These are phyloP conservation scores for Acanthamoeba healyi DNA, from an alignment of 208 protist genomes.

Conservation along the genomic window DNA sequence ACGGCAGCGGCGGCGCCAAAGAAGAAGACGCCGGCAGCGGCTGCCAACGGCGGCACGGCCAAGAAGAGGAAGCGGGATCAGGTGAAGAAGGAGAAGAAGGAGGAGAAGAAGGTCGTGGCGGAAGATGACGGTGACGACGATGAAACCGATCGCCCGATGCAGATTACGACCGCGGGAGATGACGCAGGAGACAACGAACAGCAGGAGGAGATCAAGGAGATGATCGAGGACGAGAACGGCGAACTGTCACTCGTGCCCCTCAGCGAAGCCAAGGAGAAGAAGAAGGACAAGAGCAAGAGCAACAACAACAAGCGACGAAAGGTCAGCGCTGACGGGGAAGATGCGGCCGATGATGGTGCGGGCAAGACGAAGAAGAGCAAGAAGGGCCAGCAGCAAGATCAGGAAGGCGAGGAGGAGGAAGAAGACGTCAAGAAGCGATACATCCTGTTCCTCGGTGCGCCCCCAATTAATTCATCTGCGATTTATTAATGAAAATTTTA, in stretches of 20 bases:
- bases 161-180: no score
- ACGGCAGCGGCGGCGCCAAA: no score
- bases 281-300: no score
- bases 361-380: no score
- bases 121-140: neutral
- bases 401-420: neutral
- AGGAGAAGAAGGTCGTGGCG: neutral
- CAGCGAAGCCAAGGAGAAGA: neutral
- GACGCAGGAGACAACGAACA: no score
- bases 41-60: no score
- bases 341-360: neutral
- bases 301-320: neutral
- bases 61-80: slow-evolving; percentile 2
- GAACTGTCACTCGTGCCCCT: neutral
- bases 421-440: neutral
- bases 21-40: no score
- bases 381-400: no score
- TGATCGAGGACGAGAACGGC: neutral
- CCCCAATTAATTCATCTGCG: no score
- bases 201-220: slow-evolving; percentile 18
- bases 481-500: no score
- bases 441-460: slow-evolving; percentile 57
- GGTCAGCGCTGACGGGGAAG: neutral
- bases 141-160: no score
- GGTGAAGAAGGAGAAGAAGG: neutral